Conservation (phyloP, 2,329 filamentous ascomycete genomes). For the Blastomyces silverae region DNA sequence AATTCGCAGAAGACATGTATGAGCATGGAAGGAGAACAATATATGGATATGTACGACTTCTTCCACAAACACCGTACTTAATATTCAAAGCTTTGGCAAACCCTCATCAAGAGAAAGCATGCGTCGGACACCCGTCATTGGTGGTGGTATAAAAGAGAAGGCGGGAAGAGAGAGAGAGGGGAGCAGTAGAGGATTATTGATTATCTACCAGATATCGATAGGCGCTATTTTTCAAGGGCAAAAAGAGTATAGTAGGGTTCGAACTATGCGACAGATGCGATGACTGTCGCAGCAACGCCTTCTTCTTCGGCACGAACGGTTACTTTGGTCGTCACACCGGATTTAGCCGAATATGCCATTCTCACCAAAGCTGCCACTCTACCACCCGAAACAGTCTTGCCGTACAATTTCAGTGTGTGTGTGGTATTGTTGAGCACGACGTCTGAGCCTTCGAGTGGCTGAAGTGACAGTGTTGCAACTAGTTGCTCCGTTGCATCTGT, state of each 20-base stretch:
- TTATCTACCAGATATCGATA: constrained; percentile 8
- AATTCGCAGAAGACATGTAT: neutral
- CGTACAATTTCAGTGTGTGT: constrained; percentile 90
- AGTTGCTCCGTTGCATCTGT: constrained; percentile 89
- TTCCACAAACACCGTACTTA: constrained; percentile 1
- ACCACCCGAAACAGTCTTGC: constrained; percentile 87
- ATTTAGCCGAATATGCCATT: constrained; percentile 91
- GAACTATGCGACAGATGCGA: constrained; percentile 71
- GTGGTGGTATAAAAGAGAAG: neutral
- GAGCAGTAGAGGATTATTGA: constrained; percentile 13
- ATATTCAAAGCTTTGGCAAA: neutral
- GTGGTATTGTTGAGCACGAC: constrained; percentile 81
- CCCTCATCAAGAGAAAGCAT: neutral
- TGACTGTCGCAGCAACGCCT: constrained; percentile 74
- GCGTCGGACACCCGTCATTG: neutral
- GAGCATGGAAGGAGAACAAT: constrained; percentile 2
- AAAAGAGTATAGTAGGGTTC: constrained; percentile 10
- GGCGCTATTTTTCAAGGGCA: neutral
- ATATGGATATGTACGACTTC: constrained; percentile 1
- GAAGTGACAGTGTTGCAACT: constrained; percentile 75
- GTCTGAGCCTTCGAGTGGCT: constrained; percentile 90
- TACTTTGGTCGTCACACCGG: constrained; percentile 93
- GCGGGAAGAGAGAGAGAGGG: neutral
- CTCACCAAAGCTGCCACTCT: constrained; percentile 78
- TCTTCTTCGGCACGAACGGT: constrained; percentile 88